These are phyloP conservation scores for Lactifluus rugatus DNA, from an alignment of 768 basidiomycete genomes.

Conservation along the genomic window DNA sequence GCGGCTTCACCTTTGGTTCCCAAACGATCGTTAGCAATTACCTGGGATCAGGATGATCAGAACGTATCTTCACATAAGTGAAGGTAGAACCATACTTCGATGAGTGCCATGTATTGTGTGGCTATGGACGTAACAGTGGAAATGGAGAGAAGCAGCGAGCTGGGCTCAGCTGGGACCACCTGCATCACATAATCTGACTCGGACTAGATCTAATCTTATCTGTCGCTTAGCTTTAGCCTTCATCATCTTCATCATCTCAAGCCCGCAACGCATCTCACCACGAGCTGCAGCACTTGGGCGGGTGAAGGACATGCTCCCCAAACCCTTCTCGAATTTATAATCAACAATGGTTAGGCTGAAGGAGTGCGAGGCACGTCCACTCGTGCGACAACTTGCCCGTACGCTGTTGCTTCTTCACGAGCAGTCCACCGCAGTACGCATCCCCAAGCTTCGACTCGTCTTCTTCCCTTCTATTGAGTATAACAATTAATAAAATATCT, in stretches of 20 bases:
- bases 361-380: not conserved
- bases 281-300: not conserved
- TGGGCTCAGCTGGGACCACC: too few species aligned
- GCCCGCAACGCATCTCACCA: not conserved
- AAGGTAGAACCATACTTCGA: constrained; percentile 23
- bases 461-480: too few species aligned
- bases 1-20: constrained; percentile 74
- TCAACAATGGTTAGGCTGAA: not conserved
- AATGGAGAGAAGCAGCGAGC: too few species aligned
- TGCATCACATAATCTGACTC: constrained; percentile 6
- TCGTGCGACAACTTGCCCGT: constrained; percentile 1
- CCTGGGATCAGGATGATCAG: constrained; percentile 32
- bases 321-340: not conserved
- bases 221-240: too few species aligned
- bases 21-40: constrained; percentile 93
- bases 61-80: not conserved
- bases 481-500: too few species aligned
- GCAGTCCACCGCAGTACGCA: not conserved
- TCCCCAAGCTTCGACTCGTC: too few species aligned
- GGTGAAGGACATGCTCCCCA: not conserved
- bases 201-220: not conserved
- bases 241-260: too few species aligned
- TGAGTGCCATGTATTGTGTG: constrained; percentile 24
- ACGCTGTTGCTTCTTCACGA: constrained; percentile 1
- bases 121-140: not conserved